Base-by-base conservation (phyloP, 2,329 filamentous ascomycete species). In the Ceratocystis huliohia region DNA sequence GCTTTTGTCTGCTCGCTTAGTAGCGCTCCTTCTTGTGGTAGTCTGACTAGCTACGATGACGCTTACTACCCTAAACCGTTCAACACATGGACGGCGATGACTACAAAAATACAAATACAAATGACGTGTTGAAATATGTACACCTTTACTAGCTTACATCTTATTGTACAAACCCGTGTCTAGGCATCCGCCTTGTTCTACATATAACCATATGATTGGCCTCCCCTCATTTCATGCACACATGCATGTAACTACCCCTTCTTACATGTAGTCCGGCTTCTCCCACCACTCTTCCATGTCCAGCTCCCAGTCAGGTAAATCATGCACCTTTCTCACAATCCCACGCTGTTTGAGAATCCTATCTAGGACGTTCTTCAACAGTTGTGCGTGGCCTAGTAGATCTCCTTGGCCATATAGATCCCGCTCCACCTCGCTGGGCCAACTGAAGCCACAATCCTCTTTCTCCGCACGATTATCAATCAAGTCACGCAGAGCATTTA, bases 371-470 rank as follows among this genome's bases (percentile, higher is more conserved):
- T 46, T 30, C 48, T n/a, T 30, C 59, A 68, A 10, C 20, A 68
- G 37, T 13, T 63, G 48, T 28, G 63, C 64, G 66, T 68, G 64
- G 13, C 66, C 66, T 44, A 63, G 44, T 30, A 68, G 61, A 48
- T 68, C 66, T n/a, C 64, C 66, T 44, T 65, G 25, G 13, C 64
- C 37, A 63, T 76, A 80, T 3, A 71, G 70, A 57, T 72, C 68
- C 17, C 78, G 73, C 22, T 75, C 73, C 48, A 72, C 71, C 6
- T 74, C 71, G 45, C 74, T 72, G 0, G 79, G 79, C 78, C 78
- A 80, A 48, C 73, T 66, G 22, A 68, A 73, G 8, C 63, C 69
- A 71, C 72, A 75, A 10, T 65, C 69, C 61, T 25, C 53, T 65
- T 73, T 57, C 13, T 69, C 70, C 44, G 71, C 69, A 17, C 69